Evolutionary conservation across 2,329 filamentous ascomycete genomes (phyloP).

Genomic region (Tolypocladium pustulatum): DNA sequence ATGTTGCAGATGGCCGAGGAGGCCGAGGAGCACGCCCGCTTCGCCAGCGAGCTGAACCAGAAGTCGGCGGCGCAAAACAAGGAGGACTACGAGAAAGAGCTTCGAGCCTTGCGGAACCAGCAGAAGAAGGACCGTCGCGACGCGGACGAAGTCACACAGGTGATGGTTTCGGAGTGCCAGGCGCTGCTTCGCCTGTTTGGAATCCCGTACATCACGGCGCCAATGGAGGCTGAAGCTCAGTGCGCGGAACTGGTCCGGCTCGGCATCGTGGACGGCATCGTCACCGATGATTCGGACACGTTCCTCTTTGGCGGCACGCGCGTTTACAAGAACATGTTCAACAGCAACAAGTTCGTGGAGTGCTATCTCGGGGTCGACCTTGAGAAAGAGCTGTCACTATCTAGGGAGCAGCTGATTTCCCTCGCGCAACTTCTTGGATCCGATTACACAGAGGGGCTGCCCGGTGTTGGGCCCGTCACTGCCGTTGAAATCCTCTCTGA

Average conservation of each 20-base stretch:
- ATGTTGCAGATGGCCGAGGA: constrained; percentile 79
- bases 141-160: constrained; percentile 90
- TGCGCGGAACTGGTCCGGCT: constrained; percentile 83
- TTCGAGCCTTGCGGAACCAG: constrained; percentile 79
- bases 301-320: constrained; percentile 94
- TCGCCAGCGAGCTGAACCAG: constrained; percentile 78
- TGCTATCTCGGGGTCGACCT: constrained; percentile 81
- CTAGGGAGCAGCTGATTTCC: constrained; percentile 76
- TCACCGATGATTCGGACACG: constrained; percentile 93
- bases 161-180: constrained; percentile 94
- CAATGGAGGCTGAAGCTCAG: constrained; percentile 98
- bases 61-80: constrained; percentile 59
- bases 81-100: constrained; percentile 75
- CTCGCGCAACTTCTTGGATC: constrained; percentile 86
- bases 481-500: constrained; percentile 91
- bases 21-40: constrained; percentile 87
- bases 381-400: constrained; percentile 79
- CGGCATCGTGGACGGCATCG: constrained; percentile 89
- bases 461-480: constrained; percentile 86
- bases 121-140: constrained; percentile 95
- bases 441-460: constrained; percentile 89
- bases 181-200: constrained; percentile 83
- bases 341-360: constrained; percentile 94
- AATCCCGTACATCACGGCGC: constrained; percentile 90
- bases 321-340: constrained; percentile 99